Evolutionary conservation across 2,329 filamentous ascomycete species (phyloP).

Genomic region (Colletotrichum phormii): DNA sequence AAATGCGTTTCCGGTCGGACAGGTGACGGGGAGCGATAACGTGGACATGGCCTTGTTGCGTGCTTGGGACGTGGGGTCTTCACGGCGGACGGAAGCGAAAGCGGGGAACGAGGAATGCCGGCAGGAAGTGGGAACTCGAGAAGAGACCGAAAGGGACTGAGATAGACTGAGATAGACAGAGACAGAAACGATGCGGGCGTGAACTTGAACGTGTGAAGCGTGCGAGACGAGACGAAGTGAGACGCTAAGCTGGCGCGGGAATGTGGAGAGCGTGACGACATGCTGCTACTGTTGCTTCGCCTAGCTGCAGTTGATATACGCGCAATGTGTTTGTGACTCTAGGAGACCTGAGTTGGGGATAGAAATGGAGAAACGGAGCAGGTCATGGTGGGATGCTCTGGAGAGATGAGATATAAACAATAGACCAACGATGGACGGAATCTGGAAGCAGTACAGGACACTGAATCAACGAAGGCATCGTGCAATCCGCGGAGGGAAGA

Average conservation of each 20-base stretch:
- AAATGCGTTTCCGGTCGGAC: too few relatives aligned
- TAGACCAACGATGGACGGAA: not conserved
- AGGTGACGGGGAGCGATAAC: too few relatives aligned
- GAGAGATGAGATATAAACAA: not conserved
- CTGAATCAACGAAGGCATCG: not conserved
- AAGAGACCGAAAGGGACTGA: not conserved
- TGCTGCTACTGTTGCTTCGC: not conserved
- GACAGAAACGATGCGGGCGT: not conserved
- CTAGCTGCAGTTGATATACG: constrained; percentile 11
- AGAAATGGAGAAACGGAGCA: not conserved
- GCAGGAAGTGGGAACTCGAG: not conserved
- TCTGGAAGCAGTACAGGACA: not conserved
- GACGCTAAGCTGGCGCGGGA: constrained; percentile 14
- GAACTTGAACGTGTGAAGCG: not conserved
- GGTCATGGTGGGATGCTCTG: not conserved
- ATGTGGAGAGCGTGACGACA: constrained; percentile 8
- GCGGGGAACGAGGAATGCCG: not conserved
- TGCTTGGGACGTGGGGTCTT: not conserved
- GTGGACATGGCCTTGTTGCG: not conserved
- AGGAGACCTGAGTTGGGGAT: not conserved
- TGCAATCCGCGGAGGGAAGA: not conserved
- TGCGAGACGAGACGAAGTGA: not conserved
- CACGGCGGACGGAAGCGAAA: constrained; percentile 12
- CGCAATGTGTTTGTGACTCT: not conserved
- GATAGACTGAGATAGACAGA: too few relatives aligned